A percentile compares a stretch with the other conserved stretches of the same genome.
Conservation (phyloP, 108 stramenopile species). For the Skeletonema potamos region DNA sequence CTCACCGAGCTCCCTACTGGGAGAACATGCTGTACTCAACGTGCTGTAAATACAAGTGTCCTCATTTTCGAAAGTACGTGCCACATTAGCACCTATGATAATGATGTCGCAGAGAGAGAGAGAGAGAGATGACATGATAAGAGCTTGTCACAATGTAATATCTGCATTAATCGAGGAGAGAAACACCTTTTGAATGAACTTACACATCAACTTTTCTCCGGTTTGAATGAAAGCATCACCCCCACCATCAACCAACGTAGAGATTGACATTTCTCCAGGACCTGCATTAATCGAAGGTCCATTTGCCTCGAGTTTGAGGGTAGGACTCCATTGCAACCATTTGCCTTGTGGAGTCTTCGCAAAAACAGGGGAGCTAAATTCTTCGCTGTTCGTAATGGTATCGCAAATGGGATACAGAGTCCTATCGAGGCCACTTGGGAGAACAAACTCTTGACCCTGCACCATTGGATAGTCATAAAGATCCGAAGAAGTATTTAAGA, state of each 20-base stretch:
- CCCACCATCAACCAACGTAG: conserved; percentile 45
- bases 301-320: conserved; percentile 21
- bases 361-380: conserved; percentile 34
- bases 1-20: conserved; percentile 17
- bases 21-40: conserved; percentile 21
- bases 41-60: conserved; percentile 45
- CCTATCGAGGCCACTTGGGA: conserved; percentile 8
- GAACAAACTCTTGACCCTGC: conserved; percentile 21
- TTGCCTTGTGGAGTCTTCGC: conserved; percentile 32
- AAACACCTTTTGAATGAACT: neutral
- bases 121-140: no score
- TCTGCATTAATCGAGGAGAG: no score
- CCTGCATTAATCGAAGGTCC: conserved; percentile 49
- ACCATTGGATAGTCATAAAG: conserved; percentile 6
- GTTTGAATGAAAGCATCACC: conserved; percentile 17
- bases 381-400: conserved; percentile 13
- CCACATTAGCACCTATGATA: conserved; percentile 30
- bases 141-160: no score
- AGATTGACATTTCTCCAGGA: neutral
- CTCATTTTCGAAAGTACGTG: conserved; percentile 49
- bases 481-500: conserved; percentile 21
- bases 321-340: conserved; percentile 44
- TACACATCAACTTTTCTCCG: conserved; percentile 37
- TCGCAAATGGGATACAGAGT: conserved; percentile 16
- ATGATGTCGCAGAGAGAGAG: no score